Evolutionary conservation across 441 rosid species (phyloP).

Genomic region (Populus tomentosa): DNA sequence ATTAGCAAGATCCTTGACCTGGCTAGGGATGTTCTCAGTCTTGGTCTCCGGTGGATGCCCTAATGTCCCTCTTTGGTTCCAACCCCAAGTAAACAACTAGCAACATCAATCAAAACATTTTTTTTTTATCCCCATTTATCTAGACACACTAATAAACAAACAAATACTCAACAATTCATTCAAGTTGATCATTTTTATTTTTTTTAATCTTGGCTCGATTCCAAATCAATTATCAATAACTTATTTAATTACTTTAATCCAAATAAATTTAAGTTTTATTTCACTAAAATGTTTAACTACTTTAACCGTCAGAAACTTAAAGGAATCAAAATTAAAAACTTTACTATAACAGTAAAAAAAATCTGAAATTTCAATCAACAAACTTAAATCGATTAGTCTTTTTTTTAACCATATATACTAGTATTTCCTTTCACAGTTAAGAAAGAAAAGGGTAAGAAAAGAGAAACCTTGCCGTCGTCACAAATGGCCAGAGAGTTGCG

Average conservation of each 20-base stretch:
- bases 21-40: slow-evolving; percentile 84
- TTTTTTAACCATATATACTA: background rate
- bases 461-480: slow-evolving; percentile 79
- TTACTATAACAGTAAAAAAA: background rate
- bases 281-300: background rate
- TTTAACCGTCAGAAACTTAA: background rate
- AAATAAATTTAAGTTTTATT: background rate
- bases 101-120: background rate
- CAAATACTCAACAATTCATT: background rate
- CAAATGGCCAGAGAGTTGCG: slow-evolving; percentile 97
- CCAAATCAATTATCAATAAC: background rate
- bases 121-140: background rate
- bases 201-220: background rate
- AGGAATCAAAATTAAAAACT: no score
- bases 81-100: slow-evolving; percentile 98
- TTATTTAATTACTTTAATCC: background rate
- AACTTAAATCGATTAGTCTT: background rate
- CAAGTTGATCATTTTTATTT: background rate
- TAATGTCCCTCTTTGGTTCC: slow-evolving; percentile 98
- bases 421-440: background rate
- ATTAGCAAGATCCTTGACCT: slow-evolving; percentile 72
- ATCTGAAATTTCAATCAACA: background rate
- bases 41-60: slow-evolving; percentile 92
- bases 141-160: no score
- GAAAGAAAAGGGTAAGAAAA: background rate